A percentile compares a stretch with the other conserved stretches of the same genome.
Conservation (phyloP, 2,329 filamentous ascomycete genomes). For the Fusarium liriodendri region DNA sequence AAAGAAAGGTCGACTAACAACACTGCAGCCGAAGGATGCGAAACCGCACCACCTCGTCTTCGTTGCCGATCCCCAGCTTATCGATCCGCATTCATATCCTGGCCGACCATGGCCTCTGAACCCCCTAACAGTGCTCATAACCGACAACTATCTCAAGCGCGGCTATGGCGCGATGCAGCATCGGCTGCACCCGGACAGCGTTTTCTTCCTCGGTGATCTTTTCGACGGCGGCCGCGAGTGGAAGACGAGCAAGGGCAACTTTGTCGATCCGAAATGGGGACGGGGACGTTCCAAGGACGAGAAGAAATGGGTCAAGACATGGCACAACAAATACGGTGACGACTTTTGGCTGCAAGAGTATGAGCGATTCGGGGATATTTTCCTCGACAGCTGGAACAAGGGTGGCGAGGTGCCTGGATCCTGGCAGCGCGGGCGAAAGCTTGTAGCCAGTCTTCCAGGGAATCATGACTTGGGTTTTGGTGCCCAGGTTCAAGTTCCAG, state of each 20-base stretch:
- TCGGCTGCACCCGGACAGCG: constrained; percentile 82
- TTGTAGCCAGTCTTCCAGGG: constrained; percentile 88
- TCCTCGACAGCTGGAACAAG: constrained; percentile 76
- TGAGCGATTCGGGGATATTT: constrained; percentile 85
- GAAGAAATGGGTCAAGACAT: constrained; percentile 68
- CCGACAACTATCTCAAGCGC: constrained; percentile 89
- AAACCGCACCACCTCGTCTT: constrained; percentile 86
- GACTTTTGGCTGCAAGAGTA: constrained; percentile 91
- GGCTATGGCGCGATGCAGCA: constrained; percentile 84
- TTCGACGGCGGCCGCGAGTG: constrained; percentile 98
- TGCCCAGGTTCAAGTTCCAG: constrained; percentile 81
- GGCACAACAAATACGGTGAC: constrained; percentile 81
- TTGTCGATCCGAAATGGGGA: constrained; percentile 70
- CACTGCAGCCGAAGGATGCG: constrained; percentile 75
- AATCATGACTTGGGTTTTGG: constrained; percentile 97
- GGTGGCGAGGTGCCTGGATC: constrained; percentile 64
- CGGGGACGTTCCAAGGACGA: constrained; percentile 63
- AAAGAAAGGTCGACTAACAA: constrained; percentile 24
- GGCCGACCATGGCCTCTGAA: constrained; percentile 74
- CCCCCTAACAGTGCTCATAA: constrained; percentile 68
- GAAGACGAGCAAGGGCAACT: constrained; percentile 75
- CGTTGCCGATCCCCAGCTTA: constrained; percentile 90
- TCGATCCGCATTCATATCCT: constrained; percentile 95
- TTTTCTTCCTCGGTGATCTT: constrained; percentile 92
- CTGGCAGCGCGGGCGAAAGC: constrained; percentile 76